Base-by-base conservation (phyloP, 75 land plant genomes). In the Pinus tabuliformis region DNA sequence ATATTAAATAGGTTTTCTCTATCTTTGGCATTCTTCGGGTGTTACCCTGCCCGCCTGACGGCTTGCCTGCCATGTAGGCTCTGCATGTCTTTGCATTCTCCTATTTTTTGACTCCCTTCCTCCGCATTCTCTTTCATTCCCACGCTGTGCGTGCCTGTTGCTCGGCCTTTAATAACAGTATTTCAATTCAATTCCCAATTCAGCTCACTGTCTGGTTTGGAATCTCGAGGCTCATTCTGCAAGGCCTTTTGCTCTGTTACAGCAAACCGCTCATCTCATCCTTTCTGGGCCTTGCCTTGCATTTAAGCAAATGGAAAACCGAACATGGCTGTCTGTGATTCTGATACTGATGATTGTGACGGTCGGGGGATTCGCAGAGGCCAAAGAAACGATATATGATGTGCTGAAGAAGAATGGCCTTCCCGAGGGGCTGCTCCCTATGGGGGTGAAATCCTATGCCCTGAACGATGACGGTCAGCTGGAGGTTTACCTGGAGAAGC, bases 381-480 rank as follows among this genome's bases (percentile, higher is more conserved):
- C 20, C 20, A 21, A 24, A 21, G 36, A 64, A 3, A 28, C 81
- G 58, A 73, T 88, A 12, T 77, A 83, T 22, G 80, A 76, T 58
- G 75, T 89, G 62, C 91, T 89, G 77, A 36, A 30, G 26, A 68
- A 73, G 74, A 56, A 82, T n/a, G 94, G 94, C 64, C 76, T 92
- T 4, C 94, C 94, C 4, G 78, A 73, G 9, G 91, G 94, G 26
- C 78, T 92, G 28, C 83, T 92, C 30, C 94, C 94, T 12, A 75
- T 77, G 28, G 57, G 83, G 30, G 94, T 92, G 37, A 78, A 78
- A 59, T 82, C 83, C 71, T 92, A 70, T 83, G 16, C 61, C 56
- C 77, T 89, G 13, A 80, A 79, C 49, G 77, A 62, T 11, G 60
- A 37, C 21, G 91, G 91, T 1, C 57, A 60, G 2, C 81, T 89